Percentiles rank a stretch among this genome's conserved stretches.
Evolutionary conservation across 345 rosid species (phyloP).

Genomic region (Pelargonium nanum): DNA sequence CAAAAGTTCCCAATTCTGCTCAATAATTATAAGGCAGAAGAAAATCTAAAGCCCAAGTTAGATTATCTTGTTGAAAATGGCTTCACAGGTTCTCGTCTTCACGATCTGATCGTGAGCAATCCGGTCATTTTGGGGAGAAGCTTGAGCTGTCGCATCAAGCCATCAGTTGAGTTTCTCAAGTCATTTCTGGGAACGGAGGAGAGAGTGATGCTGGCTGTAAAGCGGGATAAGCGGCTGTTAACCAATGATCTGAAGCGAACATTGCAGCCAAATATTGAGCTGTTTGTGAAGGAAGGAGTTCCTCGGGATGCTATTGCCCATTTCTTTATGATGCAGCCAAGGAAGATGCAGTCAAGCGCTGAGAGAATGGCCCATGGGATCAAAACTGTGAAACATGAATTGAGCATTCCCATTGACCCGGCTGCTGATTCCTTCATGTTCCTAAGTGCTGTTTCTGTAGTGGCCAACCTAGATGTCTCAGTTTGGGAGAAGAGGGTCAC

Average conservation of each 20-base stretch:
- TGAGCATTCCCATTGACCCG: slow-evolving; percentile 10
- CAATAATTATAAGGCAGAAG: not conserved
- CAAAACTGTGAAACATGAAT: not conserved
- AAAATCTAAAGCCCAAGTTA: slow-evolving; percentile 15
- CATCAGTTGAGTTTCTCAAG: slow-evolving; percentile 6
- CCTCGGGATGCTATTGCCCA: not conserved
- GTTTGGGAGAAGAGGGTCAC: slow-evolving; percentile 7
- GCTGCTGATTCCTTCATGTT: slow-evolving; percentile 7
- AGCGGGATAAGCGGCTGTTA: slow-evolving; percentile 5
- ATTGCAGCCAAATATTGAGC: slow-evolving; percentile 8
- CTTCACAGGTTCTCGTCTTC: slow-evolving; percentile 6
- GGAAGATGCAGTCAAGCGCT: not conserved
- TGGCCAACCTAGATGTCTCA: slow-evolving; percentile 5
- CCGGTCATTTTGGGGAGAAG: slow-evolving; percentile 1
- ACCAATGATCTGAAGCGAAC: not conserved
- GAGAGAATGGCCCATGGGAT: not conserved
- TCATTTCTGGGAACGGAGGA: slow-evolving; percentile 6
- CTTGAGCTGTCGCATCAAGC: slow-evolving; percentile 3
- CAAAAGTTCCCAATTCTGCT: too few relatives aligned
- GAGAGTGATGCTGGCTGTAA: slow-evolving; percentile 2
- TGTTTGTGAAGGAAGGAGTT: slow-evolving; percentile 10
- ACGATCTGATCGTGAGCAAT: slow-evolving; percentile 1
- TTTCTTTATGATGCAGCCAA: slow-evolving; percentile 7
- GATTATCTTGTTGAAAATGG: slow-evolving; percentile 9
- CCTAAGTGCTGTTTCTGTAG: slow-evolving; percentile 1